Base-by-base conservation (phyloP, 2,329 filamentous ascomycete genomes). In the Xylaria sp. region DNA sequence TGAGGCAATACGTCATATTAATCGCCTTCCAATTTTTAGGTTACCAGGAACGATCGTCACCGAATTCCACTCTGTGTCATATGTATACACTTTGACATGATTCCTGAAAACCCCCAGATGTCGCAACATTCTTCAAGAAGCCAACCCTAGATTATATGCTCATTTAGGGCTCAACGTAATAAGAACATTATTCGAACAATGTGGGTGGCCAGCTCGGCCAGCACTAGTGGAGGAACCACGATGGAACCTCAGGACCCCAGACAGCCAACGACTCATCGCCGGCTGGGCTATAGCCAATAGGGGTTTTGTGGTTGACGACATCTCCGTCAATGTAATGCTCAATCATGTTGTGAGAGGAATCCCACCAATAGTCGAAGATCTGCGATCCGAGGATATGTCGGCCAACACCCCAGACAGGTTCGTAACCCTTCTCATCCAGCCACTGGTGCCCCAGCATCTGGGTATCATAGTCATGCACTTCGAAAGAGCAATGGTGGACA, bases 281-380 rank as follows among this genome's bases (percentile, higher is more conserved):
- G 23, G 62, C 68, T 23, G 68, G 65, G 31, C 48, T 65, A 38
- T 68, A 70, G 9, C 68, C 68, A 28, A 70, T 70, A 3, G 68
- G 65, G 2, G 68, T 70, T 13, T 70, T 59, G 20, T 44, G 61
- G 23, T 70, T 70, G 28, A 70, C 68, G 6, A 70, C 68, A 26
- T 70, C 68, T 9, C 68, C 68, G 38, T 70, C 68, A 33, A 70
- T 68, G 38, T 70, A 70, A 49, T 70, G 68, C 58, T 70, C 65
- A 11, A 70, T 67, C 65, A 68, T 70, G 38, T 70, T 70, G 13
- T 62, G 61, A 4, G 62, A 9, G 7, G 68, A 68, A 33, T 70
- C 68, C 65, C 65, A 70, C 68, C 68, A 70, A 38, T 70, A 70
- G 26, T 70, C 68, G 20, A 70, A 70, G 53, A 70, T 70, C 65